Conservation (phyloP, 1,284 basidiomycete genomes). For the Tilletia setariae region DNA sequence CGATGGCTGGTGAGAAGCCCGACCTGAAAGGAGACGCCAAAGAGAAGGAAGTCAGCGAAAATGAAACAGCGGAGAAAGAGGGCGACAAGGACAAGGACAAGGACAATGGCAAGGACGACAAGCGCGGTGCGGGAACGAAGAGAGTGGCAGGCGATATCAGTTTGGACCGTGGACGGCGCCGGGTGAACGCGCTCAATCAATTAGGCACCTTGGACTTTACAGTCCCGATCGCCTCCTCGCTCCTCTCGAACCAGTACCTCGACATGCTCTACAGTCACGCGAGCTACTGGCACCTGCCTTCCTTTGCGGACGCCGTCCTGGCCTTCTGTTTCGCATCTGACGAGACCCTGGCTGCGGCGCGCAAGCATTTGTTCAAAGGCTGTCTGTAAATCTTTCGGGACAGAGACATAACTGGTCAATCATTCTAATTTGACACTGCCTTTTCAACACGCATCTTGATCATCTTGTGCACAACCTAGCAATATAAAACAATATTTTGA, state of each 20-base stretch:
- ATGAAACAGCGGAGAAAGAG: not conserved
- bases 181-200: conserved; percentile 9
- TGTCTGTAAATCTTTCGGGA: too few relatives aligned
- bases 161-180: conserved; percentile 12
- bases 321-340: conserved; percentile 32
- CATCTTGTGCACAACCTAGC: too few relatives aligned
- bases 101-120: not conserved
- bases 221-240: conserved; percentile 36
- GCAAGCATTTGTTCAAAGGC: conserved; percentile 7
- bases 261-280: conserved; percentile 47
- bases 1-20: conserved; percentile 21
- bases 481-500: too few relatives aligned
- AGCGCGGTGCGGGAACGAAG: not conserved
- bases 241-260: conserved; percentile 37
- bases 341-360: conserved; percentile 19
- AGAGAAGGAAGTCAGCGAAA: conserved; percentile 20
- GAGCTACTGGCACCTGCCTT: conserved; percentile 44
- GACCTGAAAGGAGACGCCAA: conserved; percentile 25
- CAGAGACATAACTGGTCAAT: too few relatives aligned
- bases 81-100: conserved; percentile 24
- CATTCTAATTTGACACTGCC: too few relatives aligned
- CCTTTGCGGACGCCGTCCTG: conserved; percentile 47
- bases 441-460: too few relatives aligned
- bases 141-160: not conserved
- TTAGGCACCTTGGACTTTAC: conserved; percentile 26